Conservation (phyloP, 768 basidiomycete genomes). For the Mycena chlorophos region DNA sequence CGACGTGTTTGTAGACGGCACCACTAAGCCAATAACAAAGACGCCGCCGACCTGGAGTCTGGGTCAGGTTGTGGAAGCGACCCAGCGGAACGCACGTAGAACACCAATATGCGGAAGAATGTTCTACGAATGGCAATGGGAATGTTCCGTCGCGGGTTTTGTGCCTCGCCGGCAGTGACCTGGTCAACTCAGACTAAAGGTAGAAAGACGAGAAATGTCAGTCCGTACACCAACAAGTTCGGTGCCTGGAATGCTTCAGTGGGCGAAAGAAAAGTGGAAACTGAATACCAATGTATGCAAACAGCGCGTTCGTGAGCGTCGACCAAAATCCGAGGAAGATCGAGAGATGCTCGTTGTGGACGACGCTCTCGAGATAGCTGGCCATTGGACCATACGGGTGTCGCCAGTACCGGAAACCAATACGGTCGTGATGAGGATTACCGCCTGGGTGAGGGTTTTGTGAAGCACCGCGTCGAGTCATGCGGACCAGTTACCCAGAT, state of each 20-base stretch:
- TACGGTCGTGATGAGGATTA: slow-evolving; percentile 47
- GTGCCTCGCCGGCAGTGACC: slow-evolving; percentile 40
- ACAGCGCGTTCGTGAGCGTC: slow-evolving; percentile 56
- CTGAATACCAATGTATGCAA: slow-evolving; percentile 36
- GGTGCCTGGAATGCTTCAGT: too few species aligned
- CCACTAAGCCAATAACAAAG: slow-evolving; percentile 70
- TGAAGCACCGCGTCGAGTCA: background rate
- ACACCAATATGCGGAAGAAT: slow-evolving; percentile 54
- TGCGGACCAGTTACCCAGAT: slow-evolving; percentile 53
- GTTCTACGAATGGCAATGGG: slow-evolving; percentile 68
- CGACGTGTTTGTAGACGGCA: slow-evolving; percentile 58
- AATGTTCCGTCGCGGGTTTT: slow-evolving; percentile 74
- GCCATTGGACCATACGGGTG: slow-evolving; percentile 59
- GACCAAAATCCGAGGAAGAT: slow-evolving; percentile 74
- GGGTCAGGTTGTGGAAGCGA: slow-evolving; percentile 9
- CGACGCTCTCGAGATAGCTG: slow-evolving; percentile 47
- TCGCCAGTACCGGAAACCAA: slow-evolving; percentile 52
- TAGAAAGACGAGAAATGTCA: background rate
- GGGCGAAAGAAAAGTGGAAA: too few species aligned
- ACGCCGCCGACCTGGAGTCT: slow-evolving; percentile 72
- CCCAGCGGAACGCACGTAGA: background rate
- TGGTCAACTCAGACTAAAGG: slow-evolving; percentile 29
- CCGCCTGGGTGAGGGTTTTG: slow-evolving; percentile 46
- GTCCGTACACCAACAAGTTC: slow-evolving; percentile 70
- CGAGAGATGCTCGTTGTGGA: slow-evolving; percentile 48